Conservation (phyloP, 495 filamentous ascomycete genomes). For the Xylaria cubensis region DNA sequence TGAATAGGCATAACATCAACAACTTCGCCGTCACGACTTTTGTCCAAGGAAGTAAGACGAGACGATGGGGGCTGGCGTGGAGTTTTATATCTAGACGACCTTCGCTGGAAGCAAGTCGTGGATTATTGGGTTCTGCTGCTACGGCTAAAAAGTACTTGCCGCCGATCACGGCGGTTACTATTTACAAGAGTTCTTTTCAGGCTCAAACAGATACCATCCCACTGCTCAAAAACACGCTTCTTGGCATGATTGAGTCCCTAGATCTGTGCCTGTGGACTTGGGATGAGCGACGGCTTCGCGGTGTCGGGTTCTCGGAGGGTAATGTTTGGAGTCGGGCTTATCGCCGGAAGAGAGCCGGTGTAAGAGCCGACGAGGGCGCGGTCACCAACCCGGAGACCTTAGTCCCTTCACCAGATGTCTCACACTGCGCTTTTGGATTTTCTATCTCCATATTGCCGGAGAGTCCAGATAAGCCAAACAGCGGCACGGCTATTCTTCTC, state of each 20-base stretch:
- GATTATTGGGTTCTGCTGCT: constrained; percentile 57
- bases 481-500: constrained; percentile 51
- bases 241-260: constrained; percentile 54
- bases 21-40: constrained; percentile 89
- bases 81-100: constrained; percentile 77
- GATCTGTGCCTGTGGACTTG: constrained; percentile 65
- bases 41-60: constrained; percentile 78
- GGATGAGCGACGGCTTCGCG: constrained; percentile 40
- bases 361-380: constrained; percentile 42
- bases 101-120: constrained; percentile 61
- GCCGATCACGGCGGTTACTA: constrained; percentile 42
- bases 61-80: constrained; percentile 89
- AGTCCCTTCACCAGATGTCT: constrained; percentile 17
- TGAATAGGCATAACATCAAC: constrained; percentile 63
- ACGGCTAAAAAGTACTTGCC: constrained; percentile 65
- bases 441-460: constrained; percentile 40
- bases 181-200: constrained; percentile 45
- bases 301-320: constrained; percentile 46
- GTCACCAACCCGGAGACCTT: constrained; percentile 36
- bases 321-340: constrained; percentile 61
- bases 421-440: constrained; percentile 50
- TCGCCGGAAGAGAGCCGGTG: constrained; percentile 49
- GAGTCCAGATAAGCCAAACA: constrained; percentile 9
- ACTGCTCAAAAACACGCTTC: constrained; percentile 62
- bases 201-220: constrained; percentile 43